phyloP scores from a whole-genome alignment of 805 yeast genomes.

The Saccharomycopsis synnaedendra region DNA sequence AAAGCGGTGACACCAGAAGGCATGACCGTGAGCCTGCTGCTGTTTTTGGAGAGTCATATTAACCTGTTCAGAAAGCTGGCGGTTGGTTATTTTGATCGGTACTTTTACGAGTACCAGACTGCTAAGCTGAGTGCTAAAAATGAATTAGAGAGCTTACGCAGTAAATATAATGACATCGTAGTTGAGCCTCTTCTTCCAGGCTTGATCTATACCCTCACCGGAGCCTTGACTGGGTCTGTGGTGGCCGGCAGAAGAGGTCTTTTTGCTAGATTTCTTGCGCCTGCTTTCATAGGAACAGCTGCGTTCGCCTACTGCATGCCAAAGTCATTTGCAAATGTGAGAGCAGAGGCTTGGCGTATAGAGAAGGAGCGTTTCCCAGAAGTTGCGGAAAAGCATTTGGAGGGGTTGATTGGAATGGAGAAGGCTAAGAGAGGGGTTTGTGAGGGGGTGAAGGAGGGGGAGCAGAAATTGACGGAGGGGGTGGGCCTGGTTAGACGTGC shows the following conservation, averaged over 20 bases:
- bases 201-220: conserved; percentile 41
- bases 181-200: conserved; percentile 47
- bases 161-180: conserved; percentile 26
- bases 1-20: conserved; percentile 34
- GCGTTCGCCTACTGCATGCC: conserved; percentile 41
- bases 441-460: too few species aligned
- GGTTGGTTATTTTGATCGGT: conserved; percentile 26
- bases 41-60: conserved; percentile 33
- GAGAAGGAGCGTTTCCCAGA: conserved; percentile 30
- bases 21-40: conserved; percentile 41
- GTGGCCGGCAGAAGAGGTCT: conserved; percentile 35
- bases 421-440: too few species aligned
- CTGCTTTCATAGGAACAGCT: conserved; percentile 36
- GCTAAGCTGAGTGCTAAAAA: conserved; percentile 35
- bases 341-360: conserved; percentile 19
- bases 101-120: conserved; percentile 34
- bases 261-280: conserved; percentile 40
- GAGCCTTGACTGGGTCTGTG: conserved; percentile 46
- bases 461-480: too few species aligned
- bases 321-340: conserved; percentile 28
- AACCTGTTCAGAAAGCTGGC: conserved; percentile 29
- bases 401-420: conserved; percentile 1
- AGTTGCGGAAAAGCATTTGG: conserved; percentile 21
- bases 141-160: conserved; percentile 26
- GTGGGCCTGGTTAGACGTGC: too few species aligned